Conservation (phyloP, 352 stramenopile genomes). For the Pythium myriotylum region DNA sequence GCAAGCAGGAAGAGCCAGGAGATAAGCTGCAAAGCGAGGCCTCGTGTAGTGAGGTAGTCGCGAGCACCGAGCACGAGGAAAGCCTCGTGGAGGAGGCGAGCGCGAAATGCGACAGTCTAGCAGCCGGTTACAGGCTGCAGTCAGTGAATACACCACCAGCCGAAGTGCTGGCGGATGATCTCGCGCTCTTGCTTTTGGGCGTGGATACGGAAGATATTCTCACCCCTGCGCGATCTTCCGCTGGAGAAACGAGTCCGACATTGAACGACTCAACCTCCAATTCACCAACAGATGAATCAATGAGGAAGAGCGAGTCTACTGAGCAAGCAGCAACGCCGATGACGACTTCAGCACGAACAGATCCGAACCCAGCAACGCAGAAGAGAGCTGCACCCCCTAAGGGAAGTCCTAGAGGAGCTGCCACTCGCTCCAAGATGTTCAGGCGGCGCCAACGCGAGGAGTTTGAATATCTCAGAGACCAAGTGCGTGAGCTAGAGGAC, state of each 20-base stretch:
- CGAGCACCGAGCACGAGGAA: too few species aligned
- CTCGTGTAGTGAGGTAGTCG: too few species aligned
- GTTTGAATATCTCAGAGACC: slow-evolving; percentile 31
- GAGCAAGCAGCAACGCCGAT: too few species aligned
- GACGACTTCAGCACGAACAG: too few species aligned
- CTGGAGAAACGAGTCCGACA: background rate
- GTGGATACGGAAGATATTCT: slow-evolving; percentile 1
- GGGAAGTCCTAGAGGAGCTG: background rate
- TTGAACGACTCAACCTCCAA: too few species aligned
- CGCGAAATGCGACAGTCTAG: background rate
- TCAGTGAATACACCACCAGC: background rate
- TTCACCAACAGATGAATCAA: too few species aligned
- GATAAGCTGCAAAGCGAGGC: too few species aligned
- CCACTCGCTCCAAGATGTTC: slow-evolving; percentile 2
- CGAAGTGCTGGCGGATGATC: background rate
- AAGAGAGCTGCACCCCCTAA: background rate
- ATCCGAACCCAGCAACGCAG: background rate
- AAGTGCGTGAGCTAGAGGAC: slow-evolving; percentile 33
- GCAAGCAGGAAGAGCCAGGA: too few species aligned
- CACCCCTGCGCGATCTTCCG: background rate
- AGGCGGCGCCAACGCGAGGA: slow-evolving; percentile 32
- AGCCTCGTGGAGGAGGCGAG: background rate
- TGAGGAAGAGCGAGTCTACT: too few species aligned
- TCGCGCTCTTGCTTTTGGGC: background rate
- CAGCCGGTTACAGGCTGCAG: background rate